These are phyloP conservation scores for Penicillium sp. DNA, from an alignment of 2,329 filamentous ascomycete genomes.

Conservation along the genomic window DNA sequence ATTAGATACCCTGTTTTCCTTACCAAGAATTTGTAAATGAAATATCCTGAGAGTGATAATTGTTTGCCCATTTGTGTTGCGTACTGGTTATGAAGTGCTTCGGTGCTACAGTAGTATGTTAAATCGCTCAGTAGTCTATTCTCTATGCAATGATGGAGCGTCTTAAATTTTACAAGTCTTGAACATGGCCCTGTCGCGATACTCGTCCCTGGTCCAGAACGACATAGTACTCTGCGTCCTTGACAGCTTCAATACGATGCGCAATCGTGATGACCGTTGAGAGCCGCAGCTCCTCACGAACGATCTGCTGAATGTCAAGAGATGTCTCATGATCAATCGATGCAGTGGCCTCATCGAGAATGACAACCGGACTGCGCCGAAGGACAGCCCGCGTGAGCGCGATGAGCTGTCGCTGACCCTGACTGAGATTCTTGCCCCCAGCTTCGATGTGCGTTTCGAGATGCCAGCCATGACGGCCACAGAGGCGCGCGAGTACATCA, in stretches of 20 bases:
- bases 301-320: constrained; percentile 39
- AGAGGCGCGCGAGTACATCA: constrained; percentile 55
- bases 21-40: constrained; percentile 14
- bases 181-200: constrained; percentile 27
- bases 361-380: constrained; percentile 58
- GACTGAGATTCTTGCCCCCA: constrained; percentile 61
- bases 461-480: constrained; percentile 55
- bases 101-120: neutral
- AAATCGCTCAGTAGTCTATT: neutral
- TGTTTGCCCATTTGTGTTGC: neutral
- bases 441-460: constrained; percentile 57
- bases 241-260: constrained; percentile 62
- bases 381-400: constrained; percentile 63
- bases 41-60: neutral
- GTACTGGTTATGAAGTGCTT: neutral
- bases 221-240: constrained; percentile 56
- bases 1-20: constrained; percentile 18
- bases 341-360: constrained; percentile 66
- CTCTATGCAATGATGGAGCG: neutral
- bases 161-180: constrained; percentile 17
- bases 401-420: constrained; percentile 65
- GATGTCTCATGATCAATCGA: constrained; percentile 64
- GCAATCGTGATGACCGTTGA: constrained; percentile 64
- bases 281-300: constrained; percentile 35
- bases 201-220: constrained; percentile 54